Base-by-base conservation (phyloP, 306 rosid genomes). In the Prinsepia uniflora region DNA sequence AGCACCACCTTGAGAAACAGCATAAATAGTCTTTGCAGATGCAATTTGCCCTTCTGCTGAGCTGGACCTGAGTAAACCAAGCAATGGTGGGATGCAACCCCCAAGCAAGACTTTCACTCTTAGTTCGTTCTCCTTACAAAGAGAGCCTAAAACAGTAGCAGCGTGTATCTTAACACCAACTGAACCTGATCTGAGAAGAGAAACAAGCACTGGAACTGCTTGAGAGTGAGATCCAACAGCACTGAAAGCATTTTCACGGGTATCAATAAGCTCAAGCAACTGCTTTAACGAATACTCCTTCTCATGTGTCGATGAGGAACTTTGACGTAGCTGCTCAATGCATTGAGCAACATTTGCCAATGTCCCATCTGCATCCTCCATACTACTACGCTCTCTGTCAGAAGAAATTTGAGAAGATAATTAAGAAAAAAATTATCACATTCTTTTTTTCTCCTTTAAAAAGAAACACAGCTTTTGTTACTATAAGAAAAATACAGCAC, bases 161-260 rank as follows among this genome's bases (percentile, higher is more conserved):
- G 97, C 97, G 76, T 91, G 97, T 81, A 91, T 89, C 92, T 95
- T 95, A 81, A 91, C 97, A 75, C 85, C 91, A 71, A 87, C 81
- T 54, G 97, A 86, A 68, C 99, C 96, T 20, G 96, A 86, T 47
- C 99, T 91, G 63, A 95, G 97, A 84, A 95, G 97, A 86, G 99
- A 89, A 85, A 95, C 99, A 71, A 95, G 99, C 36, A 91, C 99
- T 56, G 99, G 99, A 81, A 95, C 99, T 71, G 99, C 97, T 76
- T 95, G 99, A 77, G 99, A 89, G 80, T 95, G 99, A 80, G 99
- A 91, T 89, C 99, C 99, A 81, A 95, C 97, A 24, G 99, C 99
- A 91, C 99, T 86, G 79, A 89, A 91, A 65, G 93, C 96, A 84
- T 87, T 91, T 84, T 95, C 99, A 52, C 97, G 96, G 56, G 83